Evolutionary conservation across 768 basidiomycete species (phyloP).

Genomic region (Russula earlei): DNA sequence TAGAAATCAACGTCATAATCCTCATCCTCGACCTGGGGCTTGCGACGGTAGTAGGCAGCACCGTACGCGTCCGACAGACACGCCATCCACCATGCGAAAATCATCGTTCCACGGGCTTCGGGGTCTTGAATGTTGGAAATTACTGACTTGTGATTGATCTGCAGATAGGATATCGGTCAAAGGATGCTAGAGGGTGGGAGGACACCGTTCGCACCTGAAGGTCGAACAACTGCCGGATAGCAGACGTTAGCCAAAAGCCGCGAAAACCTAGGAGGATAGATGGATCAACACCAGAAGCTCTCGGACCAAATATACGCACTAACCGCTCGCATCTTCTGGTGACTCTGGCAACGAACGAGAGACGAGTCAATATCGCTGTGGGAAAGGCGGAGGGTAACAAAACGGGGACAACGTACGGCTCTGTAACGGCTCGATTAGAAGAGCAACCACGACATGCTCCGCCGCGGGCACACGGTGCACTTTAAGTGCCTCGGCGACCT

Average conservation of each 20-base stretch:
- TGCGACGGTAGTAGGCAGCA: slow-evolving; percentile 75
- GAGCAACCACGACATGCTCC: slow-evolving; percentile 74
- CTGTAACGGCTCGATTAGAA: slow-evolving; percentile 77
- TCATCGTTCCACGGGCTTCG: slow-evolving; percentile 74
- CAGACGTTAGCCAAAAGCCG: slow-evolving; percentile 74
- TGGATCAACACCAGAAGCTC: slow-evolving; percentile 2
- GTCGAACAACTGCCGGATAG: slow-evolving; percentile 70
- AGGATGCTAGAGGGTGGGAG: neutral
- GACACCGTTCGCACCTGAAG: slow-evolving; percentile 43
- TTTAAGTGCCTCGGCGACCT: slow-evolving; percentile 80
- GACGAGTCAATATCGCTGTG: neutral
- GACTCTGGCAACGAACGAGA: slow-evolving; percentile 40
- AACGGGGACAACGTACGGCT: slow-evolving; percentile 55
- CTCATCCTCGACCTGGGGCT: slow-evolving; percentile 69
- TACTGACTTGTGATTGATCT: slow-evolving; percentile 82
- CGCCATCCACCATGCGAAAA: slow-evolving; percentile 93
- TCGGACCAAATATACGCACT: slow-evolving; percentile 10
- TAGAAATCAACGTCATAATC: slow-evolving; percentile 89
- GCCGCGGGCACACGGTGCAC: slow-evolving; percentile 71
- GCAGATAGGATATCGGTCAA: neutral
- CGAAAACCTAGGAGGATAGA: slow-evolving; percentile 53
- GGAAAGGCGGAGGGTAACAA: neutral
- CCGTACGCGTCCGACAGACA: slow-evolving; percentile 78
- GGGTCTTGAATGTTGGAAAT: slow-evolving; percentile 64
- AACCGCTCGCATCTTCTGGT: slow-evolving; percentile 64